Evolutionary conservation across 805 yeast species (phyloP).

Genomic region (Metschnikowia corniflorae): DNA sequence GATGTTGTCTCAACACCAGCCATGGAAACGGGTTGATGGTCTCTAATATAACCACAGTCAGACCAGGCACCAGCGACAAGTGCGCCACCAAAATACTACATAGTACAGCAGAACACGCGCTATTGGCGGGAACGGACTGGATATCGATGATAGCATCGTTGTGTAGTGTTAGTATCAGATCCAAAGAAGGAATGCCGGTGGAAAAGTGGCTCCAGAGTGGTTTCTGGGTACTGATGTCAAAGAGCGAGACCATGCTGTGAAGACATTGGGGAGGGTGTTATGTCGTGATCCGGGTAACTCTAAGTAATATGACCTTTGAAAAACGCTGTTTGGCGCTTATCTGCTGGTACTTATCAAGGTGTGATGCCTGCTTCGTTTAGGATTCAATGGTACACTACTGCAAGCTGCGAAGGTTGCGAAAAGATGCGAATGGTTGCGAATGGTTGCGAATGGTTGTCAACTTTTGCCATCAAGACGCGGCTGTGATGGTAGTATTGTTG

Average conservation of each 20-base stretch:
- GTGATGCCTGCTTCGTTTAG: too few species aligned
- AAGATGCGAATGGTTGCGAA: too few species aligned
- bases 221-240: conserved; percentile 26
- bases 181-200: conserved; percentile 29
- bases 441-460: too few species aligned
- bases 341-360: too few species aligned
- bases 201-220: conserved; percentile 25
- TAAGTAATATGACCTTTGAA: too few species aligned
- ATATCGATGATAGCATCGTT: conserved; percentile 31
- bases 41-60: conserved; percentile 29
- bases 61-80: conserved; percentile 15
- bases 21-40: conserved; percentile 31
- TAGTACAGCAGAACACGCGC: conserved; percentile 20
- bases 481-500: too few species aligned
- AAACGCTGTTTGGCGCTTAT: too few species aligned
- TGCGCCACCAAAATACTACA: conserved; percentile 29
- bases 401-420: too few species aligned
- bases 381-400: too few species aligned
- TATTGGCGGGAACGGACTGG: conserved; percentile 35
- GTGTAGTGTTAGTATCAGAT: conserved; percentile 21
- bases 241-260: conserved; percentile 29
- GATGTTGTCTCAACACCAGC: conserved; percentile 20
- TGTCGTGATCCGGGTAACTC: too few species aligned
- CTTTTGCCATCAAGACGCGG: too few species aligned
- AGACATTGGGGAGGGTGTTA: conserved; percentile 4